Evolutionary conservation across 1,284 basidiomycete species (phyloP).

Genomic region (Sporisorium exsertum): DNA sequence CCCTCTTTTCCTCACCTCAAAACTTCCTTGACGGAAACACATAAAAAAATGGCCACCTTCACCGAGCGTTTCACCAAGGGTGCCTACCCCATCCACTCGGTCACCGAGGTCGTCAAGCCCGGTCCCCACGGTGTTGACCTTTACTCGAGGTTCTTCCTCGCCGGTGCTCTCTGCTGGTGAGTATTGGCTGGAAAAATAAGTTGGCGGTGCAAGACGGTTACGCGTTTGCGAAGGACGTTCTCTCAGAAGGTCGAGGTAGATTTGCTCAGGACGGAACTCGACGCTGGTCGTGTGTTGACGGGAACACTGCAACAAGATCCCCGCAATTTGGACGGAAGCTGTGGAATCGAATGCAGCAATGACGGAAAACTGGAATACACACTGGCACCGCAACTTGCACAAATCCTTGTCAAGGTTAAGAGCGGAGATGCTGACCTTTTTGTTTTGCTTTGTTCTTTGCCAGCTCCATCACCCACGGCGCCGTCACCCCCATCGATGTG

Average conservation of each 20-base stretch:
- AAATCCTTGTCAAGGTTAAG: not conserved
- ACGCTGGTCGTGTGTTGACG: no score
- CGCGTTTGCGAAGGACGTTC: no score
- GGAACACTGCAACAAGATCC: no score
- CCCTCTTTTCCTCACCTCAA: not conserved
- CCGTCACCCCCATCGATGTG: slow-evolving; percentile 65
- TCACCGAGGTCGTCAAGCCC: slow-evolving; percentile 56
- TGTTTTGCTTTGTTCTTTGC: not conserved
- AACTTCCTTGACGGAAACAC: not conserved
- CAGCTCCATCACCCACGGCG: slow-evolving; percentile 88
- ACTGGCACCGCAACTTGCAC: not conserved
- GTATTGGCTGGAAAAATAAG: slow-evolving; percentile 1
- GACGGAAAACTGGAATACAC: not conserved
- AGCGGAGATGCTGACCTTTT: not conserved
- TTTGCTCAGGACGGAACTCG: not conserved
- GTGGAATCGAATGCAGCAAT: no score
- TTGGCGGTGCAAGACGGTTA: not conserved
- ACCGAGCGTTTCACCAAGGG: slow-evolving; percentile 56
- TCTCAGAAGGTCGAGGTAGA: not conserved
- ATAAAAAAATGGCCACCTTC: slow-evolving; percentile 51
- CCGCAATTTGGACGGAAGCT: no score
- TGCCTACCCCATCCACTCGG: slow-evolving; percentile 62
- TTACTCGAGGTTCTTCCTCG: slow-evolving; percentile 76
- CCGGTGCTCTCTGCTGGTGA: slow-evolving; percentile 84
- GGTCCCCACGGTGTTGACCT: slow-evolving; percentile 62